Evolutionary conservation across 2,329 filamentous ascomycete genomes (phyloP), one percentile per base, ranked within the genome.

Genomic region (Aspergillus sp.): DNA sequence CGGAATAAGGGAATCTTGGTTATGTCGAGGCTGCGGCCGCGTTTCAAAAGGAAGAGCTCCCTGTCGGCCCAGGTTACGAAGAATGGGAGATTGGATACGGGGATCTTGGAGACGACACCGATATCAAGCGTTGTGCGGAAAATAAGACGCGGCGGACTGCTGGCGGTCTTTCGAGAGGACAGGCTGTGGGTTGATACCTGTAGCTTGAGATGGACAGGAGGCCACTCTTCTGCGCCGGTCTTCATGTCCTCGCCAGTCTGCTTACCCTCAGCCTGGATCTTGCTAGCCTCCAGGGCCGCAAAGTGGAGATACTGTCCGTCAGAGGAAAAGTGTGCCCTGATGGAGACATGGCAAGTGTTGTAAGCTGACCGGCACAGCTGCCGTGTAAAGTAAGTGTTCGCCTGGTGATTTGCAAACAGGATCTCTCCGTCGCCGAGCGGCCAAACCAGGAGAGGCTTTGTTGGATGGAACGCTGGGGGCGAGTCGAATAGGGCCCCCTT

Each of bases 141-240:
- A 25, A 57, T 27, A 3, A 40, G 35, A 37, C 21, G 35, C 3
- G 55, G 55, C 15, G 55, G 55, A 7, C 31, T 39, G 35, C 49
- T 35, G 21, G 55, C 39, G 4, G 49, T 57, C 17, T 57, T 57
- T 8, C 43, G 55, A 21, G 41, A 45, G 7, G 55, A 57, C 1
- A 57, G 48, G n/a, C 55, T 31, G 19, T 57, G 55, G 2, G 55
- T 57, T 0, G 55, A 40, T n/a, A 52, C 49, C 6, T 40, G 39
- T 3, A 57, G 41, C n/a, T 31, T 27, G 23, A 57, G 49, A 3
- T 44, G 6, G 6, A 55, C 9, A 6, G 45, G 41, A 25, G 23
- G 23, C 23, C 6, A 2, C 23, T 25, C 23, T 11, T n/a, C n/a
- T 23, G 23, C 23, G 15, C 31, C 48, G 19, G 7, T 41, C 43